A percentile compares a stretch with the other conserved stretches of the same genome.
Evolutionary conservation across 2,329 filamentous ascomycete species (phyloP).

Genomic region (Alternaria ethzedia): DNA sequence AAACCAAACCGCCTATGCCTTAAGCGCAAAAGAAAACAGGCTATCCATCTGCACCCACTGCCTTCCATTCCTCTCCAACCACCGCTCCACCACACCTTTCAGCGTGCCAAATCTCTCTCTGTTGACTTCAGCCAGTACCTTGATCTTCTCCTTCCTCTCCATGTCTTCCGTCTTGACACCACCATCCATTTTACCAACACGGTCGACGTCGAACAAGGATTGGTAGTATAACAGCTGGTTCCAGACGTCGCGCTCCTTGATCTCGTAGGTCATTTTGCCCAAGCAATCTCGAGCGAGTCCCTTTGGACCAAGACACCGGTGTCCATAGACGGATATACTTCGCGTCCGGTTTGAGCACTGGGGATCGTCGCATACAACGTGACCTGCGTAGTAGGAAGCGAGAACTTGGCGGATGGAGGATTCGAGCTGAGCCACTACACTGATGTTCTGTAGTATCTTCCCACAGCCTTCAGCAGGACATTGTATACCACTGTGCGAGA

Average conservation of each 20-base stretch:
- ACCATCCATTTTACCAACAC: conserved; percentile 62
- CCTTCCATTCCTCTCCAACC: conserved; percentile 86
- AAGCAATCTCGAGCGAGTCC: conserved; percentile 84
- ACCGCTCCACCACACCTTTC: conserved; percentile 78
- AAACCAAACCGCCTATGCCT: conserved; percentile 15
- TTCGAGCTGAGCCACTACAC: conserved; percentile 86
- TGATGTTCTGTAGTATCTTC: conserved; percentile 70
- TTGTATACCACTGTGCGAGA: conserved; percentile 75
- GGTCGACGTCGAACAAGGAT: conserved; percentile 87
- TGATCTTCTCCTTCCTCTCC: conserved; percentile 59
- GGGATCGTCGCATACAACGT: conserved; percentile 88
- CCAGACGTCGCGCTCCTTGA: conserved; percentile 87
- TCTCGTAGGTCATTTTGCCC: conserved; percentile 88
- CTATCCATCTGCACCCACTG: conserved; percentile 95
- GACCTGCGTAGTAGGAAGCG: conserved; percentile 87
- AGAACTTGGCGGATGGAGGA: conserved; percentile 79
- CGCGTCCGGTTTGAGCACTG: conserved; percentile 86
- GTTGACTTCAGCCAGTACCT: conserved; percentile 81
- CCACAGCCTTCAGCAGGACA: conserved; percentile 72
- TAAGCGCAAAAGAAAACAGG: conserved; percentile 71
- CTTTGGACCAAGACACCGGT: conserved; percentile 84
- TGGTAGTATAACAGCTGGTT: conserved; percentile 93
- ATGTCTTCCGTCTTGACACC: conserved; percentile 62
- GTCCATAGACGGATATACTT: conserved; percentile 91
- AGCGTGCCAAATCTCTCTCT: conserved; percentile 77